Conservation (phyloP, 1,284 basidiomycete species). For the Lentinula novae-zelandiae region DNA sequence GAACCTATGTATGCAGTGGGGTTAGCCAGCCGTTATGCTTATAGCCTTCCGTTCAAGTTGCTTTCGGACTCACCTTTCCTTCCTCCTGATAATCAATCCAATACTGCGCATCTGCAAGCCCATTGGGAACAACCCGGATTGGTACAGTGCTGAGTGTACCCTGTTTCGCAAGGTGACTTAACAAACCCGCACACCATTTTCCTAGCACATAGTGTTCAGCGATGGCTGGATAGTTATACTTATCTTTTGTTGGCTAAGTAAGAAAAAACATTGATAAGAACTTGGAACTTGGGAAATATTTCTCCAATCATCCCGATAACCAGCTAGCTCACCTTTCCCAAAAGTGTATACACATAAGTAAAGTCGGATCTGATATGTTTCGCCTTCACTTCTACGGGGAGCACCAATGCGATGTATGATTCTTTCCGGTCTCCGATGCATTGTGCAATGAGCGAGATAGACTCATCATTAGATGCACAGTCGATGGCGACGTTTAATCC, state of each 20-base stretch:
- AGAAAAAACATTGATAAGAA: too few relatives aligned
- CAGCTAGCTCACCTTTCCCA: constrained; percentile 14
- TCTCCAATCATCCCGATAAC: too few relatives aligned
- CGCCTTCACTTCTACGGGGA: constrained; percentile 1
- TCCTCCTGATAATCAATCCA: constrained; percentile 20
- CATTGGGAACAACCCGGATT: constrained; percentile 19
- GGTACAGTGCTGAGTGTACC: constrained; percentile 17
- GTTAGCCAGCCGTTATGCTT: too few relatives aligned
- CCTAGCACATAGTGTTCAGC: constrained; percentile 19
- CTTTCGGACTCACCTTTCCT: neutral
- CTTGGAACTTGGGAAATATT: too few relatives aligned
- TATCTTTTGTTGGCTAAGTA: neutral
- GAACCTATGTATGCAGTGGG: constrained; percentile 63
- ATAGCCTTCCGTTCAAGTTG: too few relatives aligned
- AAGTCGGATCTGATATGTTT: constrained; percentile 14
- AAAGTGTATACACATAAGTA: constrained; percentile 18
- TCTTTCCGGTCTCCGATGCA: constrained; percentile 9
- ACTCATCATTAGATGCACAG: constrained; percentile 18
- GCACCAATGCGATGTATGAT: constrained; percentile 7
- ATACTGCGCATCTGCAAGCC: constrained; percentile 16
- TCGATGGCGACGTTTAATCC: constrained; percentile 19
- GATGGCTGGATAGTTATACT: constrained; percentile 7
- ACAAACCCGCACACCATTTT: constrained; percentile 12
- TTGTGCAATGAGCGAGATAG: constrained; percentile 12
- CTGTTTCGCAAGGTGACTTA: constrained; percentile 14